Percentiles rank a stretch among this genome's conserved stretches.
Evolutionary conservation across 2,329 filamentous ascomycete species (phyloP).

Genomic region (Blastomyces gilchristii): DNA sequence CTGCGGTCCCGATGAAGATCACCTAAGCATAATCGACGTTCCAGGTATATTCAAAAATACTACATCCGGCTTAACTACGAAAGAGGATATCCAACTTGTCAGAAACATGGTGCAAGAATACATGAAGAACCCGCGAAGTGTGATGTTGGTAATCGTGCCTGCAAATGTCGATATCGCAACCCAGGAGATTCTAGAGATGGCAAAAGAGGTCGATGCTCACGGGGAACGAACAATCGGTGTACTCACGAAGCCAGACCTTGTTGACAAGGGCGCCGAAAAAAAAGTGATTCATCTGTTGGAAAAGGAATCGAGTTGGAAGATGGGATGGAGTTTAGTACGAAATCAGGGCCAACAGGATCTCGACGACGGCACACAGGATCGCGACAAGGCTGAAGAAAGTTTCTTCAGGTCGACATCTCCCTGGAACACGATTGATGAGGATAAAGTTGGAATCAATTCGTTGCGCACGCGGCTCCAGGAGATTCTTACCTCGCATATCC

Average conservation of each 20-base stretch:
- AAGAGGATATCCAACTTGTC: conserved; percentile 31
- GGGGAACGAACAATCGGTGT: conserved; percentile 36
- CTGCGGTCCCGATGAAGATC: conserved; percentile 30
- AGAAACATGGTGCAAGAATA: conserved; percentile 31
- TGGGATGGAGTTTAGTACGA: conserved; percentile 26
- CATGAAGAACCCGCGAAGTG: conserved; percentile 31
- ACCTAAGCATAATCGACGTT: conserved; percentile 38
- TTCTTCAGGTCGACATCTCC: no score
- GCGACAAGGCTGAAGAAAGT: no score
- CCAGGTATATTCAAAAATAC: conserved; percentile 38
- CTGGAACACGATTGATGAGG: no score
- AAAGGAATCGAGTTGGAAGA: conserved; percentile 16
- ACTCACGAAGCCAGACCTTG: conserved; percentile 51
- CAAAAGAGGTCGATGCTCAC: conserved; percentile 26
- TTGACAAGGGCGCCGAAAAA: conserved; percentile 19
- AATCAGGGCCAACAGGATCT: conserved; percentile 26
- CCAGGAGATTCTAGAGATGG: conserved; percentile 37
- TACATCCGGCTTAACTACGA: conserved; percentile 27
- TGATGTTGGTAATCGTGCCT: conserved; percentile 36
- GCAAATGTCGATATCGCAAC: conserved; percentile 38
- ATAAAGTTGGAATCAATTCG: no score
- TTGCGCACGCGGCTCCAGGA: no score
- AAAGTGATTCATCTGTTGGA: conserved; percentile 23
- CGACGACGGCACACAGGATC: no score
- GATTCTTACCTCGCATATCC: no score